These are phyloP conservation scores for Backusella tarrabulga DNA, from an alignment of 192 early-diverging fungal genomes.

Conservation along the genomic window DNA sequence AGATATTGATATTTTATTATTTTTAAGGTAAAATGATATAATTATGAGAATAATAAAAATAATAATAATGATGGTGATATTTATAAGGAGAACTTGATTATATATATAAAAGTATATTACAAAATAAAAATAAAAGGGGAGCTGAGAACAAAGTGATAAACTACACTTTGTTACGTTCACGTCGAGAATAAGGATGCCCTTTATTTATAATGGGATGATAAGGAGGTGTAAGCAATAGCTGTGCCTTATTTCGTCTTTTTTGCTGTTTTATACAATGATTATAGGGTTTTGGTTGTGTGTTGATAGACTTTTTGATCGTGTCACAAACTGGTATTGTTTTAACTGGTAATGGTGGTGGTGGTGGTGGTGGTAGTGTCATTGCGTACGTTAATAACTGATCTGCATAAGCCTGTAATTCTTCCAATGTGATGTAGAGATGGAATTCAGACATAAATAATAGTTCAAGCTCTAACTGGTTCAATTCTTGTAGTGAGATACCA, in stretches of 20 bases:
- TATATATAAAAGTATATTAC: neutral
- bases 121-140: neutral
- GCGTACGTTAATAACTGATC: constrained; percentile 51
- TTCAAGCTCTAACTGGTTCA: constrained; percentile 79
- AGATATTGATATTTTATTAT: neutral
- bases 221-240: neutral
- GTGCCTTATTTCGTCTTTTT: neutral
- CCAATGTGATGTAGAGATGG: constrained; percentile 59
- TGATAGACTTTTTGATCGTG: neutral
- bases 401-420: constrained; percentile 60
- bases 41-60: neutral
- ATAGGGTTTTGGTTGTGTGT: neutral
- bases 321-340: neutral
- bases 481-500: constrained; percentile 63
- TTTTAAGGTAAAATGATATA: neutral
- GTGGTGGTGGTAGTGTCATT: constrained; percentile 8
- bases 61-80: neutral
- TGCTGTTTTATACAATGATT: neutral
- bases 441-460: constrained; percentile 68
- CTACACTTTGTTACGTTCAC: neutral
- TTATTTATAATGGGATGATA: neutral
- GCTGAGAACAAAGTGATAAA: neutral
- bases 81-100: neutral
- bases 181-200: neutral
- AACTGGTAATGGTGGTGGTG: neutral